Conservation (phyloP, 768 basidiomycete species). For the Podaxis carcinomalis region DNA sequence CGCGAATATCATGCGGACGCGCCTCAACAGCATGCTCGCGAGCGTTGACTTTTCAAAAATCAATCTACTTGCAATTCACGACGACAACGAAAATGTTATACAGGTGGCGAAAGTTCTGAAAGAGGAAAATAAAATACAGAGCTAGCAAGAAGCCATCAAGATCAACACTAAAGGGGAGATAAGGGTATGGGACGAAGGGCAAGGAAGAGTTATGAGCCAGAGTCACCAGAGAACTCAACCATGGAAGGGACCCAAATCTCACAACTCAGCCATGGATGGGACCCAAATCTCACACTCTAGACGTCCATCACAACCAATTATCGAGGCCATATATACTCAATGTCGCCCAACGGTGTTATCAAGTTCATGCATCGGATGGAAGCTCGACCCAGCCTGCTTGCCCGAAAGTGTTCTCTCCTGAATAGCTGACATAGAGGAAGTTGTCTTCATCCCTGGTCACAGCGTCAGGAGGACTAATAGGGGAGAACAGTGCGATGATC, state of each 20-base stretch:
- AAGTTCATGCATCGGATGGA: constrained; percentile 37
- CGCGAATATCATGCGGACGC: not conserved
- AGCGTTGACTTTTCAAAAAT: not conserved
- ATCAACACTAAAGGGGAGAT: not conserved
- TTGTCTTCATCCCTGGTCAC: constrained; percentile 91
- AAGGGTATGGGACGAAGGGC: constrained; percentile 1
- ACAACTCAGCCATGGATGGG: not conserved
- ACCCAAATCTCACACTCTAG: constrained; percentile 1
- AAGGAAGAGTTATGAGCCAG: not conserved
- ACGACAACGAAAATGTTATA: constrained; percentile 2
- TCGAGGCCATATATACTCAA: not conserved
- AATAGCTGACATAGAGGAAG: constrained; percentile 98
- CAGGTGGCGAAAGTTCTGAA: not conserved
- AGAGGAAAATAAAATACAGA: constrained; percentile 11
- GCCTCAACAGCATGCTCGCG: not conserved
- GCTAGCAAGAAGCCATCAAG: constrained; percentile 4
- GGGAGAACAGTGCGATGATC: constrained; percentile 20
- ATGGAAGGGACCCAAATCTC: constrained; percentile 1
- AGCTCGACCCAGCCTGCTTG: constrained; percentile 45
- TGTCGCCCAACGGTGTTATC: not conserved
- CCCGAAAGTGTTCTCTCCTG: constrained; percentile 97
- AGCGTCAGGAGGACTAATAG: not conserved
- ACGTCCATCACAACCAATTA: constrained; percentile 3
- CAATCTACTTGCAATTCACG: not conserved
- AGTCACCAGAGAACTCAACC: constrained; percentile 2